Conservation (phyloP, 306 rosid genomes). For the peach (Prunus persica) region Prunus_persica_NCBIv2 NC_034013.1:17425501-17426000, state of each 20-base stretch:
- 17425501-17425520: constrained; percentile 39
- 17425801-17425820: constrained; percentile 29
- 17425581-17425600: not conserved
- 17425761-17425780: constrained; percentile 36
- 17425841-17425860: not conserved
- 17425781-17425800: constrained; percentile 52
- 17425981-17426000: constrained; percentile 39
- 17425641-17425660: not conserved
- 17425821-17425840: not conserved
- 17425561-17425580: not conserved
- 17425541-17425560: constrained; percentile 27
- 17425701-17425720: constrained; percentile 26
- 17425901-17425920: constrained; percentile 52
- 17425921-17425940: constrained; percentile 51
- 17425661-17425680: not conserved
- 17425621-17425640: not conserved
- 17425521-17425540: constrained; percentile 53
- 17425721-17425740: constrained; percentile 31
- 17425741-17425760: constrained; percentile 27
- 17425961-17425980: constrained; percentile 50
- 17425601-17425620: not conserved
- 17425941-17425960: constrained; percentile 60
- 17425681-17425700: not conserved
- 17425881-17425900: constrained; percentile 38
- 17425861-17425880: not conserved